Evolutionary conservation across 768 basidiomycete genomes (phyloP), one percentile per base, ranked within the genome.

Genomic region (Daedalea quercina): DNA sequence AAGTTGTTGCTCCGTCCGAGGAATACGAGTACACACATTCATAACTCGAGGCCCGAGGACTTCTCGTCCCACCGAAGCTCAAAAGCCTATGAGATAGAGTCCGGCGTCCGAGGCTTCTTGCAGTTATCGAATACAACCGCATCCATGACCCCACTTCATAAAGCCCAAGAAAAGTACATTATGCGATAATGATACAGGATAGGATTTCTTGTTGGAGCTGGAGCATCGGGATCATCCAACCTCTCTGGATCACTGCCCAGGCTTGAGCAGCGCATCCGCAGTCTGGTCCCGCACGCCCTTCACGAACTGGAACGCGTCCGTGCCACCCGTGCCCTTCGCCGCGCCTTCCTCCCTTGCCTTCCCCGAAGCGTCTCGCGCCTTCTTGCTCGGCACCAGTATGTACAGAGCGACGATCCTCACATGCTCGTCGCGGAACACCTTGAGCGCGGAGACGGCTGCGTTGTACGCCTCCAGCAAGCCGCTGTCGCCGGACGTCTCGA

Each of bases 391-490:
- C 35, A 70, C 70, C 22, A 83, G 69, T 62, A 84, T 81, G 61
- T 81, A 84, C 24, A 76, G 52, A 24, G 76, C 71, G 19, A 78
- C 81, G 53, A 84, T 75, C 9, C 75, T 66, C 57, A 83, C 76
- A 63, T 84, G 82, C 34, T 71, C 72, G 59, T 84, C 82, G 23
- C 82, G 67, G 67, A 84, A 77, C 41, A 69, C 60, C 62, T 80
- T 80, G 44, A 84, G 70, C 3, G 80, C 72, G 0, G 59, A 59
- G 7, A 84, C 67, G 1, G 79, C 74, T 1, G 60, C 57, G 58
- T 84, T 79, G 62, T 81, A 84, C 15, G 77, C 69, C 37, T 61
- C 68, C 9, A 57, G 57, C 19, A 72, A 57, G 9, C 47, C 56
- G 6, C 52, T 43, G 41, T 65, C 60, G 4, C 50, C 57, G 17